A percentile compares a stretch with the other conserved stretches of the same genome.
These are phyloP conservation scores for Alternaria sp. DNA, from an alignment of 2,329 filamentous ascomycete species.

Conservation along the genomic window DNA sequence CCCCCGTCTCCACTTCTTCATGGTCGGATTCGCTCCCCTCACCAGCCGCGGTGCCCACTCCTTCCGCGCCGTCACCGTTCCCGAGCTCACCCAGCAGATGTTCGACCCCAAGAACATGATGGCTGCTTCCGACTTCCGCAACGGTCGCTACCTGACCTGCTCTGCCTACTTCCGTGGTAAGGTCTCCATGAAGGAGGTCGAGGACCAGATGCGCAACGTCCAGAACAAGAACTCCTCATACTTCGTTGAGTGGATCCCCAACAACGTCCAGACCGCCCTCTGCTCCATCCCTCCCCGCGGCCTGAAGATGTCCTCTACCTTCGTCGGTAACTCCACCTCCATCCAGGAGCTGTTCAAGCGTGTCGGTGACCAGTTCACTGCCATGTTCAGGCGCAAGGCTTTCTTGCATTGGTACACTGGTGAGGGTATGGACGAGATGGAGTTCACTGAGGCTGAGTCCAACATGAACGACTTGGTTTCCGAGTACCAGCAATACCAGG, in stretches of 20 bases:
- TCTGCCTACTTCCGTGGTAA: constrained; percentile 99
- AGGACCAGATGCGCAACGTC: constrained; percentile 99
- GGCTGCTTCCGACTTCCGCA: constrained; percentile 99
- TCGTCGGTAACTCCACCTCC: constrained; percentile 98
- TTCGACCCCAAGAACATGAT: constrained; percentile 99
- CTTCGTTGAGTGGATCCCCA: constrained; percentile 99
- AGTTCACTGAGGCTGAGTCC: constrained; percentile 99
- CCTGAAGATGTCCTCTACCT: constrained; percentile 99
- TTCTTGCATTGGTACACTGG: constrained; percentile 99
- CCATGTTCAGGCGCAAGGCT: constrained; percentile 99
- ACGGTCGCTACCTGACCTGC: constrained; percentile 99
- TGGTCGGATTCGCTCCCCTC: constrained; percentile 99
- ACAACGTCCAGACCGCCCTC: constrained; percentile 99
- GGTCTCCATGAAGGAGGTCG: constrained; percentile 99
- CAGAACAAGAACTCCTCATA: constrained; percentile 99
- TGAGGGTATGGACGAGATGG: constrained; percentile 99
- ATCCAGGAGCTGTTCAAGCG: constrained; percentile 99
- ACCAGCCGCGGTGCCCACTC: constrained; percentile 91
- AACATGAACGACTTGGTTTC: constrained; percentile 99
- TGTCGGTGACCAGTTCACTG: constrained; percentile 98
- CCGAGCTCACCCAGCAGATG: constrained; percentile 99
- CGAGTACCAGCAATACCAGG: constrained; percentile 99
- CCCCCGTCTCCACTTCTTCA: constrained; percentile 99
- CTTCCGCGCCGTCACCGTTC: constrained; percentile 97
- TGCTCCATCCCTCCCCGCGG: constrained; percentile 98